Evolutionary conservation across 495 filamentous ascomycete species (phyloP).

Genomic region (Lepraria neglecta): DNA sequence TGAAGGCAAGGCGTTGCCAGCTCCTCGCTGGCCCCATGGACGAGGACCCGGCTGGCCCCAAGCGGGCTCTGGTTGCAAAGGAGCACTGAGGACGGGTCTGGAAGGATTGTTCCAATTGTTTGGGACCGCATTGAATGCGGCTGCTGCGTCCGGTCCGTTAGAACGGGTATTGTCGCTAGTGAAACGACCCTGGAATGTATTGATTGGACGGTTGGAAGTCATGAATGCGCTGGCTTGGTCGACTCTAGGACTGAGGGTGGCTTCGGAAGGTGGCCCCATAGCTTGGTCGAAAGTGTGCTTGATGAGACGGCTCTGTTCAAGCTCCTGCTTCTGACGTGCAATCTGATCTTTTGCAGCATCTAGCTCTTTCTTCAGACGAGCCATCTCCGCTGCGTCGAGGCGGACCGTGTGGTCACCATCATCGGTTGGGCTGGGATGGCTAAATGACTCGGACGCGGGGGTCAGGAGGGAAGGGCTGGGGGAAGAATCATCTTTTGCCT

Average conservation of each 20-base stretch:
- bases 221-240: constrained; percentile 38
- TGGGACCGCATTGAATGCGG: constrained; percentile 29
- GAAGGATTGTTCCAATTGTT: constrained; percentile 54
- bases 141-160: constrained; percentile 47
- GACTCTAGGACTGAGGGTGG: constrained; percentile 41
- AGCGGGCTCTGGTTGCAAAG: constrained; percentile 27
- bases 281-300: constrained; percentile 71
- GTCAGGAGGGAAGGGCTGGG: constrained; percentile 52
- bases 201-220: constrained; percentile 8
- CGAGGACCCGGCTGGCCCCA: constrained; percentile 27
- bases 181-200: constrained; percentile 10
- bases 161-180: constrained; percentile 57
- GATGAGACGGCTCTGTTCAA: constrained; percentile 68
- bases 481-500: constrained; percentile 43
- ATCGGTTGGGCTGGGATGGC: constrained; percentile 11
- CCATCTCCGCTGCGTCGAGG: constrained; percentile 43
- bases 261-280: constrained; percentile 56
- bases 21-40: constrained; percentile 20
- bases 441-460: constrained; percentile 46
- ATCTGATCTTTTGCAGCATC: constrained; percentile 73
- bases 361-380: constrained; percentile 64
- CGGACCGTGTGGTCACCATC: constrained; percentile 25
- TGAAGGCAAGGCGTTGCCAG: constrained; percentile 11
- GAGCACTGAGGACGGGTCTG: constrained; percentile 29
- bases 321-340: constrained; percentile 73